Conservation (phyloP, 2,329 filamentous ascomycete species). For the Neofusicoccum laricinum region DNA sequence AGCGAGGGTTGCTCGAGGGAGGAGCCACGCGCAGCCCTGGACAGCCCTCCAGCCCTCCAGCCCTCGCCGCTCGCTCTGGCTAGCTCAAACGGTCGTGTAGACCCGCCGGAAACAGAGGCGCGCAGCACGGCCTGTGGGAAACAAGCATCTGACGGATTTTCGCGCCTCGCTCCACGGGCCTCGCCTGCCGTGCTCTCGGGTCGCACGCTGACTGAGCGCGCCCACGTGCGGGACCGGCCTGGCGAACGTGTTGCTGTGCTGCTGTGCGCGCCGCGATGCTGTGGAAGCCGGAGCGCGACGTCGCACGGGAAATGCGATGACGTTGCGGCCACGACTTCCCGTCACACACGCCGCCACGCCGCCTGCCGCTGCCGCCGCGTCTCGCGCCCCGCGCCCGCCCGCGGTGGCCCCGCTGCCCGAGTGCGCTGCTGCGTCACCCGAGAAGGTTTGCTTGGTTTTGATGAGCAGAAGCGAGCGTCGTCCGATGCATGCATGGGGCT, state of each 20-base stretch:
- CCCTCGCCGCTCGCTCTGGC: neutral
- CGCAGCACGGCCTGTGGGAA: neutral
- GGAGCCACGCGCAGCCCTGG: too few relatives aligned
- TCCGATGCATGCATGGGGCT: neutral
- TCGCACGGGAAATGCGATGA: neutral
- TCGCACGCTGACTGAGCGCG: conserved; percentile 11
- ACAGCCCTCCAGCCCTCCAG: neutral
- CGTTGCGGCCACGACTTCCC: conserved; percentile 5
- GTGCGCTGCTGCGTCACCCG: conserved; percentile 3
- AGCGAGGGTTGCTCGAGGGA: neutral
- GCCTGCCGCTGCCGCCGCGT: neutral
- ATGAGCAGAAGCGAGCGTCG: conserved; percentile 10
- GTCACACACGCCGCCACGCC: neutral
- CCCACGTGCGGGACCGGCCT: conserved; percentile 4
- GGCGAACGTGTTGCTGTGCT: neutral
- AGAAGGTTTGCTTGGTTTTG: conserved; percentile 10
- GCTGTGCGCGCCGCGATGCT: neutral
- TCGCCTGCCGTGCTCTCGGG: conserved; percentile 10
- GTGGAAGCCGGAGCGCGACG: neutral
- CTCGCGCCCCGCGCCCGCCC: neutral
- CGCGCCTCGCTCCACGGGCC: neutral
- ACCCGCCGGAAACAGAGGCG: conserved; percentile 2
- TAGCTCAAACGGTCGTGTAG: conserved; percentile 4
- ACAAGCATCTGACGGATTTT: conserved; percentile 14
- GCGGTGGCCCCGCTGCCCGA: neutral